Evolutionary conservation across 129 eudicot species (phyloP).

Genomic region (Centaurea solstitialis): DNA sequence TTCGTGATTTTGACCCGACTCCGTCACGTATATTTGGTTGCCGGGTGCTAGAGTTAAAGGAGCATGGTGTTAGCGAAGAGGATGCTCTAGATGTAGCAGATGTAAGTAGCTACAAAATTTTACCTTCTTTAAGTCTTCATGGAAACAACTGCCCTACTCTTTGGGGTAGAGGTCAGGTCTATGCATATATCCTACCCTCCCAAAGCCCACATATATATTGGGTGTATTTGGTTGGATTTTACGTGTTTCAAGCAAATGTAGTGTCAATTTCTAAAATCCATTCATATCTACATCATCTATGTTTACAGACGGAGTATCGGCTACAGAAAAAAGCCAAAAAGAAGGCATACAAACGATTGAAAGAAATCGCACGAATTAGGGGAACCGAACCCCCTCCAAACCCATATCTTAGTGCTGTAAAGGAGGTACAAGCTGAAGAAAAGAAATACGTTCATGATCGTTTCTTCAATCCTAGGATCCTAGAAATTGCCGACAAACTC

Average conservation of each 20-base stretch:
- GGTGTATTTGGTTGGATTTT: neutral
- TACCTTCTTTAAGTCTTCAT: neutral
- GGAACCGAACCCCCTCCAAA: slow-evolving; percentile 82
- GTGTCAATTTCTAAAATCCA: neutral
- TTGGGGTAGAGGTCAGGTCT: neutral
- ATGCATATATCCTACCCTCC: neutral
- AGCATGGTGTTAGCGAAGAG: slow-evolving; percentile 70
- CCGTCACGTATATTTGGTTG: slow-evolving; percentile 76
- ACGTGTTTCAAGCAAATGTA: neutral
- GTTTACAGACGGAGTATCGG: slow-evolving; percentile 69
- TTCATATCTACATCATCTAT: slow-evolving; percentile 1
- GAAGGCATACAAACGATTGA: slow-evolving; percentile 76
- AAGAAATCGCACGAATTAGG: slow-evolving; percentile 63
- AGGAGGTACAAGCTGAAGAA: slow-evolving; percentile 91
- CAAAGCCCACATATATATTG: neutral
- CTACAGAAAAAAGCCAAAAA: slow-evolving; percentile 59
- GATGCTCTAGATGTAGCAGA: slow-evolving; percentile 86
- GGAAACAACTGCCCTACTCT: neutral
- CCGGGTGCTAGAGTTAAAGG: slow-evolving; percentile 81
- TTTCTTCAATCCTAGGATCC: slow-evolving; percentile 53
- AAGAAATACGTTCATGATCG: slow-evolving; percentile 66
- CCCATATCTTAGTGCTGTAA: slow-evolving; percentile 83
- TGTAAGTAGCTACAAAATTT: slow-evolving; percentile 41
- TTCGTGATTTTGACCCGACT: slow-evolving; percentile 63
- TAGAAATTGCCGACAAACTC: slow-evolving; percentile 47